Conservation (phyloP, 768 basidiomycete genomes). For the Auriculariales sp. region DNA sequence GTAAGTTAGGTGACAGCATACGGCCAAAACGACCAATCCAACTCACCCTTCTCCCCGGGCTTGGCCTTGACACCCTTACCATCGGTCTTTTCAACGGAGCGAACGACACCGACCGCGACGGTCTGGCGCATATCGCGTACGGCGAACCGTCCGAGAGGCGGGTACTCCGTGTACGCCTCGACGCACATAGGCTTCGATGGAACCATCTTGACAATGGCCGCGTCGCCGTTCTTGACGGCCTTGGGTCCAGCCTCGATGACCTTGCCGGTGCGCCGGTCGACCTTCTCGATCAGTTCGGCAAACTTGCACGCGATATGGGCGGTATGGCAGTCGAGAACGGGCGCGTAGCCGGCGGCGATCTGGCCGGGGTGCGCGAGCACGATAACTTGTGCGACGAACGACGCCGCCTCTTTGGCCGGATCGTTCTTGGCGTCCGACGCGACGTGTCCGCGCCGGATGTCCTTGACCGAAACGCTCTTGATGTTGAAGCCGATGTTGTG, state of each 20-base stretch:
- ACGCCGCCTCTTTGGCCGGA: constrained; percentile 97
- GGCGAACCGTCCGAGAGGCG: constrained; percentile 97
- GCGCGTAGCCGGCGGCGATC: constrained; percentile 97
- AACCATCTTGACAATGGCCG: constrained; percentile 94
- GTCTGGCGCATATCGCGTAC: constrained; percentile 99
- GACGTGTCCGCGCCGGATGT: constrained; percentile 99
- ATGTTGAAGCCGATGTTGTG: constrained; percentile 99
- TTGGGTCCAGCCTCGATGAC: constrained; percentile 78
- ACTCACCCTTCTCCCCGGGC: constrained; percentile 90
- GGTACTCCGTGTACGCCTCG: constrained; percentile 91
- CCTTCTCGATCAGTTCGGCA: constrained; percentile 96
- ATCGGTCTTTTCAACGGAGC: constrained; percentile 90
- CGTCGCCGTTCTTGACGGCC: constrained; percentile 99
- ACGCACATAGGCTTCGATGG: constrained; percentile 95
- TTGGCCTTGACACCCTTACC: constrained; percentile 83
- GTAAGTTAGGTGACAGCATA: too few species aligned
- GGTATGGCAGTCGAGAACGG: constrained; percentile 99
- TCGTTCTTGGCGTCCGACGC: constrained; percentile 99
- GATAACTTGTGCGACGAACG: constrained; percentile 99
- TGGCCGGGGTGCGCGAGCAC: constrained; percentile 99
- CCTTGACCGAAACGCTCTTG: constrained; percentile 99
- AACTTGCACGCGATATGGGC: constrained; percentile 99
- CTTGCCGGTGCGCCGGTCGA: constrained; percentile 97
- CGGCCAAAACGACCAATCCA: too few species aligned
- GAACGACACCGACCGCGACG: constrained; percentile 97